phyloP scores from a whole-genome alignment of 2,329 filamentous ascomycete species.

The Fusarium succisae region DNA sequence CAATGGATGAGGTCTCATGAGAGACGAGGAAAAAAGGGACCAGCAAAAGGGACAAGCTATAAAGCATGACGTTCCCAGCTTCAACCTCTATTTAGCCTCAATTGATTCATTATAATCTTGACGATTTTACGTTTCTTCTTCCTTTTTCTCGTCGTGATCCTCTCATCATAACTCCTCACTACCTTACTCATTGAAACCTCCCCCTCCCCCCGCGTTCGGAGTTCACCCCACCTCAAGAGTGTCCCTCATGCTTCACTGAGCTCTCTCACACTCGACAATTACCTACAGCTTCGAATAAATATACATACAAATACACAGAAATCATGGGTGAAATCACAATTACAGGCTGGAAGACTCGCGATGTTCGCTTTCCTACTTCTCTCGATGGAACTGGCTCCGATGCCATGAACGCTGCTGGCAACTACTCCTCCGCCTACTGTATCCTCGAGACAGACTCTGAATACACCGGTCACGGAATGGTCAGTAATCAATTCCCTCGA shows the following conservation, averaged over 20 bases:
- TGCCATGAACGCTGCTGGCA: conserved; percentile 94
- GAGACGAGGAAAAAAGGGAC: background rate
- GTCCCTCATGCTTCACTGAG: conserved; percentile 20
- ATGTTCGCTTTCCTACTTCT: conserved; percentile 88
- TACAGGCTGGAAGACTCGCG: conserved; percentile 75
- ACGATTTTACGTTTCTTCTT: background rate
- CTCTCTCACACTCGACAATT: background rate
- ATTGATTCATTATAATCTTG: conserved; percentile 1
- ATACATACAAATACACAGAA: background rate
- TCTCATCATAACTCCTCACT: conserved; percentile 4
- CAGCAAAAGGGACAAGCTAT: conserved; percentile 14
- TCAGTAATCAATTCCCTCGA: conserved; percentile 44
- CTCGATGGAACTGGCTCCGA: conserved; percentile 96
- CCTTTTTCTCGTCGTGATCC: background rate
- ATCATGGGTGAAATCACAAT: conserved; percentile 68
- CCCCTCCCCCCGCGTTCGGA: conserved; percentile 39
- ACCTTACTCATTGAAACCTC: background rate
- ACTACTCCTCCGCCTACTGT: conserved; percentile 95
- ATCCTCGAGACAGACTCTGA: conserved; percentile 83
- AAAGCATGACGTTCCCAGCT: conserved; percentile 28
- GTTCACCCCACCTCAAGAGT: conserved; percentile 30
- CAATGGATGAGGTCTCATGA: conserved; percentile 30
- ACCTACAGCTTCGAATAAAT: background rate
- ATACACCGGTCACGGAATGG: conserved; percentile 81
- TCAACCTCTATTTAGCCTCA: conserved; percentile 9